These are phyloP conservation scores for Eimeria maxima DNA, from an alignment of 169 alveolate species.

Conservation along the genomic window DNA sequence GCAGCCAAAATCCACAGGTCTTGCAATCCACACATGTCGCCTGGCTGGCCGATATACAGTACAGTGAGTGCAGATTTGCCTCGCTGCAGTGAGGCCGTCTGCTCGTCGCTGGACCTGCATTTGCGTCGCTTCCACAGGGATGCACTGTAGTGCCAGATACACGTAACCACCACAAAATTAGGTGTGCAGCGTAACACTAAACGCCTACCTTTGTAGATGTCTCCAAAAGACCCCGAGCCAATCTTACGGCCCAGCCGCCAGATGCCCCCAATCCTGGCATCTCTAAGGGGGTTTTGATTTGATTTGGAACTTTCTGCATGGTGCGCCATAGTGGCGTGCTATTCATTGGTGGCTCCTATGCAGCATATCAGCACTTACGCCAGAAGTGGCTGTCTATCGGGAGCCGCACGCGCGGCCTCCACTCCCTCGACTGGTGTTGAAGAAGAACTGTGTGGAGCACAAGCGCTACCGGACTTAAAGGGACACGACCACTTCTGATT, in stretches of 20 bases:
- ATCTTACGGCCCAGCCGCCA: slow-evolving; percentile 98
- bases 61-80: background rate
- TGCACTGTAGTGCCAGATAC: background rate
- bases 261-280: slow-evolving; percentile 97
- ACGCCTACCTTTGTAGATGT: slow-evolving; percentile 94
- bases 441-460: background rate
- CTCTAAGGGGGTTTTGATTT: slow-evolving; percentile 88
- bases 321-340: slow-evolving; percentile 82
- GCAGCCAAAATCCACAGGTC: background rate
- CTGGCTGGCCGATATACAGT: background rate
- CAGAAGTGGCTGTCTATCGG: slow-evolving; percentile 23
- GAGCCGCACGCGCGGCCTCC: slow-evolving; percentile 65
- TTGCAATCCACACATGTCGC: background rate
- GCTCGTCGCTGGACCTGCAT: background rate
- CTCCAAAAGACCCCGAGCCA: slow-evolving; percentile 99
- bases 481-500: background rate
- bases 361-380: slow-evolving; percentile 76
- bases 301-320: slow-evolving; percentile 75
- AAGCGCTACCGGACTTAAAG: background rate
- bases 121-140: background rate
- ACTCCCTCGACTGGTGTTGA: background rate
- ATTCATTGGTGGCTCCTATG: slow-evolving; percentile 74
- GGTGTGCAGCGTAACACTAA: background rate
- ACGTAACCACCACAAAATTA: background rate
- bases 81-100: background rate